Evolutionary conservation across 768 basidiomycete species (phyloP).

Genomic region (Boletus coccyginus): DNA sequence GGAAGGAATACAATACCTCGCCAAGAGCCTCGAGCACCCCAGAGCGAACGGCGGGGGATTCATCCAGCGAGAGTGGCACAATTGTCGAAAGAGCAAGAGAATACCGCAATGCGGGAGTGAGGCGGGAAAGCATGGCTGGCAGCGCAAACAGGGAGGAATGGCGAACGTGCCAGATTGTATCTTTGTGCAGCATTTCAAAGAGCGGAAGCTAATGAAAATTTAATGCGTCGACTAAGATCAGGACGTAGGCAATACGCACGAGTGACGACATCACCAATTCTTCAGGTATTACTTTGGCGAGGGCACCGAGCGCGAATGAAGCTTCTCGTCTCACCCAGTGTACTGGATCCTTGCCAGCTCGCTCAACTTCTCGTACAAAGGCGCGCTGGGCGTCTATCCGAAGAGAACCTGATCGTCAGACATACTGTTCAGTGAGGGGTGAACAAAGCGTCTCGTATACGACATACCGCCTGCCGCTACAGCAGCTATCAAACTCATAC

Average conservation of each 20-base stretch:
- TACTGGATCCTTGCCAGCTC: conserved; percentile 60
- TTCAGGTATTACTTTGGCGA: conserved; percentile 83
- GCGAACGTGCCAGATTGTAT: conserved; percentile 78
- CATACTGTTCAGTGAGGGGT: conserved; percentile 2
- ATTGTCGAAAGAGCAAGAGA: conserved; percentile 66
- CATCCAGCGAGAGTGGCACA: conserved; percentile 59
- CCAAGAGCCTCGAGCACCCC: conserved; percentile 86
- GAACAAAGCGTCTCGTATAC: conserved; percentile 6
- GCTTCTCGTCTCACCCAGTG: conserved; percentile 85
- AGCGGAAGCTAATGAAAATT: conserved; percentile 62
- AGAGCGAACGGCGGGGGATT: conserved; percentile 63
- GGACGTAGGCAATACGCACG: conserved; percentile 39
- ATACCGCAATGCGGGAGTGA: conserved; percentile 56
- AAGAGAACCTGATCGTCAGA: conserved; percentile 44
- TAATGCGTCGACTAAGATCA: not conserved
- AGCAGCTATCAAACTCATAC: conserved; percentile 91
- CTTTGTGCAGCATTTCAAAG: conserved; percentile 66
- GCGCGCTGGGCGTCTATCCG: conserved; percentile 53
- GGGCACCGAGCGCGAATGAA: conserved; percentile 81
- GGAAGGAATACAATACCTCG: conserved; percentile 84
- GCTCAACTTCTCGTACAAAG: conserved; percentile 73
- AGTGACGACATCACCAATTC: conserved; percentile 64
- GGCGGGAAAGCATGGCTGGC: conserved; percentile 71
- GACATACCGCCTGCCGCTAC: conserved; percentile 73
- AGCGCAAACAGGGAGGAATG: conserved; percentile 85